Evolutionary conservation across 2,329 filamentous ascomycete genomes (phyloP).

Genomic region (Leptographium galeiforme): DNA sequence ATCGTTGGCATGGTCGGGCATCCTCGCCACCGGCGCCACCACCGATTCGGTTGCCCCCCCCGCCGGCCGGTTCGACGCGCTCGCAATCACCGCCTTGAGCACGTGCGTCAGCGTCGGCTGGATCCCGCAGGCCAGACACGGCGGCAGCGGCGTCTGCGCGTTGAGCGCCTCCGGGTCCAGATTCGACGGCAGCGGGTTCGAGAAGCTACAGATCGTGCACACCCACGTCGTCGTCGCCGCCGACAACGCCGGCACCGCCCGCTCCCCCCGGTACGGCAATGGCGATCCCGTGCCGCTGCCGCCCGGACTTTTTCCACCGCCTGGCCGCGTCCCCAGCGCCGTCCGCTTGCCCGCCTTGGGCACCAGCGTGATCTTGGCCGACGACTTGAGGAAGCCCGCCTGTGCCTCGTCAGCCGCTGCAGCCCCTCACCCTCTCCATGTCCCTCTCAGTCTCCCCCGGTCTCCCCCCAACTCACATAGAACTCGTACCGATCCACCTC

Average conservation of each 20-base stretch:
- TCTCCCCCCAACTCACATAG: conserved; percentile 53
- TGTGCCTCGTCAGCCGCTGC: conserved; percentile 20
- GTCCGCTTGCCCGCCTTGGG: conserved; percentile 64
- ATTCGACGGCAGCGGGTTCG: conserved; percentile 83
- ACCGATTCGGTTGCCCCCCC: neutral
- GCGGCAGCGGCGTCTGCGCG: conserved; percentile 65
- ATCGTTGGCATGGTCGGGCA: no score
- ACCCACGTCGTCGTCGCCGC: conserved; percentile 71
- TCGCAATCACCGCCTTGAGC: conserved; percentile 74
- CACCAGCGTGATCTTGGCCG: conserved; percentile 78
- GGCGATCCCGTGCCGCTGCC: conserved; percentile 24
- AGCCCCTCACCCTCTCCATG: neutral
- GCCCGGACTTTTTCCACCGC: conserved; percentile 31
- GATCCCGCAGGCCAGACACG: conserved; percentile 87
- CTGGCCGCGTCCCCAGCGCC: conserved; percentile 40
- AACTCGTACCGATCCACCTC: conserved; percentile 85
- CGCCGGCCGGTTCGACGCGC: conserved; percentile 43
- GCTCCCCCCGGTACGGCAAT: neutral
- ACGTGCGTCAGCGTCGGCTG: conserved; percentile 74
- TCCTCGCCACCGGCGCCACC: neutral
- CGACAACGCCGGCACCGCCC: conserved; percentile 21
- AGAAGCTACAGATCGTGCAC: conserved; percentile 90
- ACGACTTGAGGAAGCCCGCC: conserved; percentile 90
- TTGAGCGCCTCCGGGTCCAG: conserved; percentile 78
- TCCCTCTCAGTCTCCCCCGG: neutral